Conservation (phyloP, 2,329 filamentous ascomycete species). For the Aspergillus neoniger region DNA sequence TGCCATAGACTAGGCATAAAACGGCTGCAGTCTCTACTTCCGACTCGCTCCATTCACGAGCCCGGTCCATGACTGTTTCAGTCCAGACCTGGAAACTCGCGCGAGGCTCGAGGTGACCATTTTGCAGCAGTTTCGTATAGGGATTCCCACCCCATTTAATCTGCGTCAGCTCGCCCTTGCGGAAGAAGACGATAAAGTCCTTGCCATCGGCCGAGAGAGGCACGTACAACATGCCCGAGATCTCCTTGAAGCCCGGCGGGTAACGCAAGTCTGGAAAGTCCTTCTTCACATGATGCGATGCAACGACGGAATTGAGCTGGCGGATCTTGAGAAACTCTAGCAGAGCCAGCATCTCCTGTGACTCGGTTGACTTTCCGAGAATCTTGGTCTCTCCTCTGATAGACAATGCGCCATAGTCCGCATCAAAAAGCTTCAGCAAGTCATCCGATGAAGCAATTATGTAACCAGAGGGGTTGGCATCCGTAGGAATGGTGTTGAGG, state of each 20-base stretch:
- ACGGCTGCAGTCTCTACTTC: constrained; percentile 88
- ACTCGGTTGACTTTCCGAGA: constrained; percentile 70
- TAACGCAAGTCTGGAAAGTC: constrained; percentile 85
- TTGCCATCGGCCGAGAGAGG: constrained; percentile 72
- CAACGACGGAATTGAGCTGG: constrained; percentile 71
- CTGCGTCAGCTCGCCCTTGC: constrained; percentile 75
- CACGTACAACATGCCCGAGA: constrained; percentile 79
- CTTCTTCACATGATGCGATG: constrained; percentile 71
- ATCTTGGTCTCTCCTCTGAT: constrained; percentile 90
- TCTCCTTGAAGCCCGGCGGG: constrained; percentile 72
- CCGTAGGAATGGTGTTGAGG: constrained; percentile 81
- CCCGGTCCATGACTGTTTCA: constrained; percentile 81
- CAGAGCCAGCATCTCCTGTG: constrained; percentile 80
- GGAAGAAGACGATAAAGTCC: constrained; percentile 91
- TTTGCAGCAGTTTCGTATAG: constrained; percentile 66
- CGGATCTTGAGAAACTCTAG: constrained; percentile 81
- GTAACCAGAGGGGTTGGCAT: constrained; percentile 82
- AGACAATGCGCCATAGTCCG: constrained; percentile 81
- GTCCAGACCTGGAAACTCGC: constrained; percentile 78
- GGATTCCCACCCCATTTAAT: constrained; percentile 72
- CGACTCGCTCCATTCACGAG: constrained; percentile 84
- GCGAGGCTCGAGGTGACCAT: constrained; percentile 73
- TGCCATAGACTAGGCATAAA: constrained; percentile 82
- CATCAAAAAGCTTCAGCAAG: constrained; percentile 78
- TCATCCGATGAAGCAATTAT: constrained; percentile 90